Conservation (phyloP, 192 early-diverging fungal species). For the Rhizoclosmatium sp. region DNA sequence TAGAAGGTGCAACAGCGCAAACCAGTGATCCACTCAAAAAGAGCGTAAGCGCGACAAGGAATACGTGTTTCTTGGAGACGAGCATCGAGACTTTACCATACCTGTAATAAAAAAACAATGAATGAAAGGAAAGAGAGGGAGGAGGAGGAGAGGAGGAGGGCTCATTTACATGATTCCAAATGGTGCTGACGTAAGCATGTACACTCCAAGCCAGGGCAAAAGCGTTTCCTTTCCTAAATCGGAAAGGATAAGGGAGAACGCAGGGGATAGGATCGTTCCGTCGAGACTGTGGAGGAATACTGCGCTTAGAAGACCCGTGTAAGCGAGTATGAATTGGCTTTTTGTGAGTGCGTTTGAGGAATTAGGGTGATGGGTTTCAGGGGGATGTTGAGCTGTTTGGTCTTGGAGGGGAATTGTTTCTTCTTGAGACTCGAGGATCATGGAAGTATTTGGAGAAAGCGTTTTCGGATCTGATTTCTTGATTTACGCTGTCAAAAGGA, state of each 20-base stretch:
- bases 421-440: too few species aligned
- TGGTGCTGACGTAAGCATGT: constrained; percentile 61
- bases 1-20: constrained; percentile 50
- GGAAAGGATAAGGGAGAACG: constrained; percentile 70
- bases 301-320: constrained; percentile 1
- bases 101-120: constrained; percentile 63
- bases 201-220: constrained; percentile 83
- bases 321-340: constrained; percentile 2
- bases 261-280: constrained; percentile 83
- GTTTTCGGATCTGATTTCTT: too few species aligned
- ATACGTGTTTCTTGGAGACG: constrained; percentile 51
- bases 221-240: constrained; percentile 72
- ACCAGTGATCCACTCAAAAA: constrained; percentile 75
- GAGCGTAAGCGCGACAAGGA: constrained; percentile 70
- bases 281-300: constrained; percentile 60
- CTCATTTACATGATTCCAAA: neutral
- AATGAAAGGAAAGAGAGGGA: neutral
- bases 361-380: too few species aligned
- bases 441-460: too few species aligned
- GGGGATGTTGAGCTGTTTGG: too few species aligned
- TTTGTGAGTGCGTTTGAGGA: too few species aligned
- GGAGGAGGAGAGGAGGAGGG: neutral
- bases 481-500: too few species aligned
- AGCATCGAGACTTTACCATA: constrained; percentile 85
- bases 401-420: too few species aligned